Conservation (phyloP, 257 asterid species). For the Jacaranda copaia region DNA sequence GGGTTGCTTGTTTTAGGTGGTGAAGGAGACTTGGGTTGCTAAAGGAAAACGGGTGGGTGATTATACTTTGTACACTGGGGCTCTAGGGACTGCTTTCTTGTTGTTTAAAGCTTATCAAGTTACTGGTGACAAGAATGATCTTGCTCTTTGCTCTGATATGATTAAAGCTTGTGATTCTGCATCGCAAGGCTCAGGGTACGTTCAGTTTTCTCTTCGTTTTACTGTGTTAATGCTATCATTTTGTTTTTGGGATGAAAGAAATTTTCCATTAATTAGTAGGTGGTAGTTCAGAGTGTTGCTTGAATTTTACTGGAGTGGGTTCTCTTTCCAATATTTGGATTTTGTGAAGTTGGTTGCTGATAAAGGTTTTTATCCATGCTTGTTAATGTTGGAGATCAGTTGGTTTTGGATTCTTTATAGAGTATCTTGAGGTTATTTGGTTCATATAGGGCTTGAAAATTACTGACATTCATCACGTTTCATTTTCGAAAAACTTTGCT, state of each 20-base stretch:
- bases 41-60: constrained; percentile 65
- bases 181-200: constrained; percentile 65
- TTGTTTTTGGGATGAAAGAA: constrained; percentile 11
- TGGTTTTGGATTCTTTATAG: background rate
- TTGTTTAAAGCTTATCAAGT: constrained; percentile 78
- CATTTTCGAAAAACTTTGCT: background rate
- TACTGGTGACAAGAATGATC: constrained; percentile 60
- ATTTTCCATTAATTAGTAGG: background rate
- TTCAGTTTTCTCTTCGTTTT: constrained; percentile 1
- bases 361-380: background rate
- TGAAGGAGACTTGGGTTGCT: constrained; percentile 73
- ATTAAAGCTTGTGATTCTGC: constrained; percentile 69
- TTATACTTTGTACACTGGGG: constrained; percentile 73
- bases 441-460: constrained; percentile 3
- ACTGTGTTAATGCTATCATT: background rate
- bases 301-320: background rate
- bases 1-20: constrained; percentile 56
- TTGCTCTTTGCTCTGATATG: constrained; percentile 62
- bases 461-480: background rate
- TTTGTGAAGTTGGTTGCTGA: background rate
- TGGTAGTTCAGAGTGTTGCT: constrained; percentile 3
- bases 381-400: constrained; percentile 26
- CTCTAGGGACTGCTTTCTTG: constrained; percentile 83
- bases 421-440: background rate
- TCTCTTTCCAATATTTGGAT: background rate